These are phyloP conservation scores for Cryptococcus sp. DNA, from an alignment of 1,284 basidiomycete genomes.

Conservation along the genomic window DNA sequence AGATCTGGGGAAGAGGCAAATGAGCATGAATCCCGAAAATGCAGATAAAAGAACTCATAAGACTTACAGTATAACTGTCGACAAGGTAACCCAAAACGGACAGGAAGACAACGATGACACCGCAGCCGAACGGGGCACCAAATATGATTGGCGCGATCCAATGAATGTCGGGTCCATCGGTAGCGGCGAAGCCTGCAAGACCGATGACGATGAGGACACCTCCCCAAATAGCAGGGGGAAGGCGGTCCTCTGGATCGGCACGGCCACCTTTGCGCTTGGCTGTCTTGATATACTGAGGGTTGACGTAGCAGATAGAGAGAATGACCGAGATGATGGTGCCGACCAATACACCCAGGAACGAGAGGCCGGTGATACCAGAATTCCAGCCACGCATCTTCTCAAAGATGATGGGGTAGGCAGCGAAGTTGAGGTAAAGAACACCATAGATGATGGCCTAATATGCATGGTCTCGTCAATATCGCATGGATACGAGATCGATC, in stretches of 20 bases:
- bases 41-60: conserved; percentile 24
- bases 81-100: conserved; percentile 64
- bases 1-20: conserved; percentile 22
- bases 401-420: conserved; percentile 63
- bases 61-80: conserved; percentile 64
- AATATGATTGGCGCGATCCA: conserved; percentile 62
- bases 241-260: conserved; percentile 63
- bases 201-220: conserved; percentile 49
- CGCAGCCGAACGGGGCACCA: conserved; percentile 65
- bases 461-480: neutral
- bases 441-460: conserved; percentile 61
- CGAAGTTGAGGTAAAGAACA: conserved; percentile 47
- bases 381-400: conserved; percentile 63
- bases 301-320: conserved; percentile 43
- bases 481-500: conserved; percentile 1
- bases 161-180: conserved; percentile 46
- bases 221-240: conserved; percentile 59
- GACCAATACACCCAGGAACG: conserved; percentile 67
- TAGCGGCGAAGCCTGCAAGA: conserved; percentile 52
- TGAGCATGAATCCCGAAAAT: neutral
- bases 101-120: conserved; percentile 65
- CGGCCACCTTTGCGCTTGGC: conserved; percentile 55
- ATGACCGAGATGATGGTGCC: conserved; percentile 55
- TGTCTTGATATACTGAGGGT: conserved; percentile 60
- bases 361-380: conserved; percentile 63